Evolutionary conservation across 164 flowering plant genomes (phyloP).

Genomic region (Liquidambar formosana): DNA sequence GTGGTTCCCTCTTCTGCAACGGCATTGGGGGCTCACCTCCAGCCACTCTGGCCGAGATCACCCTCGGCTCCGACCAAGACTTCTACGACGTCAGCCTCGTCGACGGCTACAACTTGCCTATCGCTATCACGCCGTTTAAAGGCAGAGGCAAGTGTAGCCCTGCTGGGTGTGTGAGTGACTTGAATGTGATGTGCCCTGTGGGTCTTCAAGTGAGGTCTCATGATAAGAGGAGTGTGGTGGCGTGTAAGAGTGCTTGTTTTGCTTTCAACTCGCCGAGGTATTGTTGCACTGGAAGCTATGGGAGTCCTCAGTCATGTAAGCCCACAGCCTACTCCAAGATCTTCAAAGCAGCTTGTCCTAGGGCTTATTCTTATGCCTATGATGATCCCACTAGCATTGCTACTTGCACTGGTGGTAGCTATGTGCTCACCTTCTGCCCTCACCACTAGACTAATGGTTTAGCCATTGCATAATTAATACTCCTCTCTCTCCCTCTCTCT

Average conservation of each 20-base stretch:
- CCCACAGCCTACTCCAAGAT: conserved; percentile 89
- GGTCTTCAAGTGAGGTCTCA: conserved; percentile 73
- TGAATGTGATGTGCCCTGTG: conserved; percentile 83
- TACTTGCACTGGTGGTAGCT: conserved; percentile 78
- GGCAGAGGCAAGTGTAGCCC: conserved; percentile 72
- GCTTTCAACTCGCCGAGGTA: conserved; percentile 85
- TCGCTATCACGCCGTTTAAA: conserved; percentile 63
- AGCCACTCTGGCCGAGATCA: conserved; percentile 89
- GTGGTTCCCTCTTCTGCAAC: conserved; percentile 74
- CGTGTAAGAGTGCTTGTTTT: conserved; percentile 89
- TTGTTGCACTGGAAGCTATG: conserved; percentile 86
- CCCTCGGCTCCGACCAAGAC: conserved; percentile 72
- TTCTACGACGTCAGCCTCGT: conserved; percentile 96
- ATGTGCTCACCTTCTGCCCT: conserved; percentile 87
- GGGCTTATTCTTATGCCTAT: conserved; percentile 90
- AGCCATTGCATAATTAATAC: no score
- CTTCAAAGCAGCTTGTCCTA: conserved; percentile 89
- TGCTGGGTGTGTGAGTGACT: conserved; percentile 89
- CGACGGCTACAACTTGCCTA: conserved; percentile 85
- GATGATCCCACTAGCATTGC: conserved; percentile 94
- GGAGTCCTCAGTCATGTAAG: conserved; percentile 79
- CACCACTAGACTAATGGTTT: conserved; percentile 35
- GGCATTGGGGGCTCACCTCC: conserved; percentile 89
- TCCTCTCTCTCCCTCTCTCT: no score
- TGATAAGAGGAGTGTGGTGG: conserved; percentile 59